Base-by-base conservation (phyloP, 2,329 filamentous ascomycete species). In the Hawksworthiomyces lignivorus region DNA sequence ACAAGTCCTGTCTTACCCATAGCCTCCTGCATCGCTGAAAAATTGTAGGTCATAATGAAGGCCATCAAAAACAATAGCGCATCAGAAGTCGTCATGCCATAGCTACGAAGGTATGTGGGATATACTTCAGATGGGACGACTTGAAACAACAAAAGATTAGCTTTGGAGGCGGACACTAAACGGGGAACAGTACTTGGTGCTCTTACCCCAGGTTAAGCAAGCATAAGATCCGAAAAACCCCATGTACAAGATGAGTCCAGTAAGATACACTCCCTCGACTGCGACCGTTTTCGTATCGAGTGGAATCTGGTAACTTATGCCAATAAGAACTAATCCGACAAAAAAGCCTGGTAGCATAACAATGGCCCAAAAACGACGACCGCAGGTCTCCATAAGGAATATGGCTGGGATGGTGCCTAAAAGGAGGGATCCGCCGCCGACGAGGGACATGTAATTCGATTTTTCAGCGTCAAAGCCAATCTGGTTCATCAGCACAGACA, bases 41-140 rank as follows among this genome's bases (percentile, higher is more conserved):
- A 87, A 68, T 85, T 85, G 68, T 85, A 86, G 9, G 82, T 86
- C 39, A 86, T 80, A 51, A 84, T 70, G 63, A 85, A 86, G 2
- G 78, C 82, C 39, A 73, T 77, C 18, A 86, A 68, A 72, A 85
- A 87, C 5, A 86, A 67, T 48, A 78, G 75, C 2, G 74, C 78
- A 35, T 80, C 77, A 0, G 78, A 81, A 0, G 75, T 80, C 5
- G 80, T 82, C 82, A 87, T 86, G 46, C 82, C 82, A 58, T 86
- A 86, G 10, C 70, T 76, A 37, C 82, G 73, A 1, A 86, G 72
- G 54, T 86, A 85, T 0, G 82, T 85, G 0, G 81, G 82, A 58
- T 83, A 86, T 6, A 82, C 78, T 51, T 87, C 82, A 0, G 77
- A 73, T 0, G 82, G 82, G 2, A 81, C 61, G 8, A 81, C 77